Base-by-base conservation (phyloP, 257 asterid genomes). In the Coffea canephora region DNA sequence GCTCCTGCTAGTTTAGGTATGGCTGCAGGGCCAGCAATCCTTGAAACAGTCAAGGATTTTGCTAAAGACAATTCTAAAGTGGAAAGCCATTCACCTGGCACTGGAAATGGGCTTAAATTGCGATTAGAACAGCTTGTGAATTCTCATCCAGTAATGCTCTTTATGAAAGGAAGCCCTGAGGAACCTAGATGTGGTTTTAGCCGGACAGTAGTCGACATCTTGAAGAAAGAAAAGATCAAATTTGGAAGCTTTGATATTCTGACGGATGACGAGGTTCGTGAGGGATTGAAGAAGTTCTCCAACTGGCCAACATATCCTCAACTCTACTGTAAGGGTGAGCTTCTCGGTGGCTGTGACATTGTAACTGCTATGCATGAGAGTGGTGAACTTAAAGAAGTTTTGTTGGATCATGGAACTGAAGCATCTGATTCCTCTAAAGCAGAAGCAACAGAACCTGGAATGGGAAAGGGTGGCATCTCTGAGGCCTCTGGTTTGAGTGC, bases 261-360 rank as follows among this genome's bases (percentile, higher is more conserved):
- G 69, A 65, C 87, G 0, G 95, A 94, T 79, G 80, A 80, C 69
- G 92, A 87, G 81, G 97, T 94, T 76, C 98, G 98, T 23, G 98
- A 92, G 83, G 98, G 98, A 16, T 77, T 96, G 87, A 96, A 96
- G 90, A 90, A 88, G 82, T 89, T 87, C 73, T 87, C 99, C 25
- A 94, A 92, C 91, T 96, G 99, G 99, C 99, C 99, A 27, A 96
- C 99, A 8, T 94, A 86, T 84, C 99, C 99, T 74, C 99, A 94
- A 81, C 91, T 96, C 43, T 96, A 92, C 86, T 94, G 94, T 82
- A 92, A 91, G 83, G 99, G 99, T n/a, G 99, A 96, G 80, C 91
- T 96, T 49, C 96, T 96, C 64, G 99, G 99, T 69, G 99, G 98
- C 45, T 87, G 92, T 55, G 99, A 96, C 87, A 94, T 96, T 82